Percentiles rank a stretch among this genome's conserved stretches.
phyloP scores from a whole-genome alignment of 176 grass and related monocot species.

The Phyllostachys edulis region DNA sequence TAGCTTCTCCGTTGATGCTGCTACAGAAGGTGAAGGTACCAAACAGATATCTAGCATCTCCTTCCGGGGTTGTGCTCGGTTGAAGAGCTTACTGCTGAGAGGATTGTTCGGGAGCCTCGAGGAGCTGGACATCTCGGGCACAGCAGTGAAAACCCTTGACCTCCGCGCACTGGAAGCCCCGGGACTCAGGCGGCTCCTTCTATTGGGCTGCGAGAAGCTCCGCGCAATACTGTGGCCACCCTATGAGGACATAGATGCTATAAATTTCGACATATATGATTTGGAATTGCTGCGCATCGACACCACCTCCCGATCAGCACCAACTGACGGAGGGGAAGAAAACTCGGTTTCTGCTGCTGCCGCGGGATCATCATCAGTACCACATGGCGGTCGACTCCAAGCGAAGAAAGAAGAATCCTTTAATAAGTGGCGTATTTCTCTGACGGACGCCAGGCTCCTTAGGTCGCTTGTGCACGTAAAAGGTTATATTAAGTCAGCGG shows the following conservation, averaged over 20 bases:
- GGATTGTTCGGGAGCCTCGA: not conserved
- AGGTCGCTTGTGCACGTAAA: not conserved
- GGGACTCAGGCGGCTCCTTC: not conserved
- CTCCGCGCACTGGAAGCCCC: not conserved
- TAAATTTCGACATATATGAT: too few relatives aligned
- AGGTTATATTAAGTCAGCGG: too few relatives aligned
- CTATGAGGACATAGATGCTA: rapidly evolving
- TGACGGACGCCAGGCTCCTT: not conserved
- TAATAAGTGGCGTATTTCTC: too few relatives aligned
- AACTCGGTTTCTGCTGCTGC: too few relatives aligned
- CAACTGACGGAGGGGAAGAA: not conserved
- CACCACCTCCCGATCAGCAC: not conserved
- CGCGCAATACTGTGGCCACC: not conserved
- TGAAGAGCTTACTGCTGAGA: not conserved
- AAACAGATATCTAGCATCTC: not conserved
- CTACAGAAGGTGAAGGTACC: too few relatives aligned
- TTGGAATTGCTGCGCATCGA: not conserved
- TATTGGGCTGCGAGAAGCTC: not conserved
- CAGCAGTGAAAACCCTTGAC: not conserved
- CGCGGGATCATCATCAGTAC: not conserved
- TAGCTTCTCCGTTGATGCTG: too few relatives aligned
- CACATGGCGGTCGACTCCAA: too few relatives aligned
- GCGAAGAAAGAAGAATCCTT: too few relatives aligned
- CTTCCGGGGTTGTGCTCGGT: not conserved
- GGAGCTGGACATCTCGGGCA: not conserved